These are phyloP conservation scores for Amauroascus niger DNA, from an alignment of 2,329 filamentous ascomycete genomes.

Conservation along the genomic window DNA sequence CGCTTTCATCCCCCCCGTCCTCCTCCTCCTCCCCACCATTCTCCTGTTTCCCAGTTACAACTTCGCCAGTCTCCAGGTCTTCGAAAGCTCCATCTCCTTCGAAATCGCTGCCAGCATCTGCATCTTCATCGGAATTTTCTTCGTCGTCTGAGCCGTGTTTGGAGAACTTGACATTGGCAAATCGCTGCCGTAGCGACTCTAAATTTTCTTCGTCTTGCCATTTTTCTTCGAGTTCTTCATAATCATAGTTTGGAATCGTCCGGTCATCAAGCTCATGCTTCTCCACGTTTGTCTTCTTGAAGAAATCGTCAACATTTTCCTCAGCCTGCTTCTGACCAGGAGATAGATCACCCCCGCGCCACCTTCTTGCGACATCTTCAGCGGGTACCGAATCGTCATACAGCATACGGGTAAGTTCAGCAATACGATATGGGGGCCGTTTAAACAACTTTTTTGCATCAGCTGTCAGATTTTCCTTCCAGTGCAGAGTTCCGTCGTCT, in stretches of 20 bases:
- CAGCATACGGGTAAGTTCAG: slow-evolving; percentile 75
- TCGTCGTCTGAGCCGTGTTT: slow-evolving; percentile 46
- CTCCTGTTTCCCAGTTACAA: slow-evolving; percentile 31
- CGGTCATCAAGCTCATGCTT: slow-evolving; percentile 58
- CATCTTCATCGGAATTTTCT: slow-evolving; percentile 45
- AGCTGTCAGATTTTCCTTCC: slow-evolving; percentile 79
- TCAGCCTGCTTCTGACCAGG: slow-evolving; percentile 48
- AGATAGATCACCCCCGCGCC: slow-evolving; percentile 54
- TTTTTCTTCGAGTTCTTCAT: slow-evolving; percentile 68
- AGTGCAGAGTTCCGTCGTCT: slow-evolving; percentile 58
- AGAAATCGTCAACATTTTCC: slow-evolving; percentile 58
- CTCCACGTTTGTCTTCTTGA: slow-evolving; percentile 47
- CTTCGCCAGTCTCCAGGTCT: slow-evolving; percentile 70
- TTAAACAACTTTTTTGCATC: slow-evolving; percentile 64
- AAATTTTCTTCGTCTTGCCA: slow-evolving; percentile 75
- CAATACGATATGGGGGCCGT: slow-evolving; percentile 63
- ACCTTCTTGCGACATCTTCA: slow-evolving; percentile 63
- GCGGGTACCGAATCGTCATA: slow-evolving; percentile 75
- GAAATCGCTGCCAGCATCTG: slow-evolving; percentile 39
- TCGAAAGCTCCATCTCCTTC: slow-evolving; percentile 76
- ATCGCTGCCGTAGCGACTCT: slow-evolving; percentile 62
- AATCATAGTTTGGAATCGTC: slow-evolving; percentile 67
- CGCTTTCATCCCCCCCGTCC: slow-evolving; percentile 25
- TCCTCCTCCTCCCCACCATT: slow-evolving; percentile 26
- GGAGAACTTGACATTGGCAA: slow-evolving; percentile 59